A percentile compares a stretch with the other conserved stretches of the same genome.
phyloP scores from a whole-genome alignment of 257 asterid species.

The Solanum pinnatisectum region DNA sequence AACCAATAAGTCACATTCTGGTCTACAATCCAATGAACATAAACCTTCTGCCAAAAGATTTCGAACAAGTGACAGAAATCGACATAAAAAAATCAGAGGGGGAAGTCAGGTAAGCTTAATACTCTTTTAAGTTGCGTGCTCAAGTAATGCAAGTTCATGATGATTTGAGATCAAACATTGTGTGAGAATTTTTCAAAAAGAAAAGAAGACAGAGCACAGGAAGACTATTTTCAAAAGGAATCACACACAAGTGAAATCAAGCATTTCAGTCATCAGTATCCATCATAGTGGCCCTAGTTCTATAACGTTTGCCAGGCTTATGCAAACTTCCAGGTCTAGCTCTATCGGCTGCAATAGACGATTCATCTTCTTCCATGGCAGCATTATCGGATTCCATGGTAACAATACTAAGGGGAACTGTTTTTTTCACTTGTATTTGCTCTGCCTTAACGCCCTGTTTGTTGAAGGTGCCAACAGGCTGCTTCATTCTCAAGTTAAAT shows the following conservation, averaged over 20 bases:
- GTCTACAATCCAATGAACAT: constrained; percentile 23
- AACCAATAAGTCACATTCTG: constrained; percentile 31
- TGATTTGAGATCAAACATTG: not conserved
- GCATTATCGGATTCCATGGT: constrained; percentile 32
- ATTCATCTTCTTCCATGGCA: constrained; percentile 68
- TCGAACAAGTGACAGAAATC: constrained; percentile 34
- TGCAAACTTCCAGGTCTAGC: constrained; percentile 2
- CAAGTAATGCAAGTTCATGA: not conserved
- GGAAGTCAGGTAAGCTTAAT: constrained; percentile 33
- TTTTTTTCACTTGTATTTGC: constrained; percentile 14
- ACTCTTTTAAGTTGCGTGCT: not conserved
- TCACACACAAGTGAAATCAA: not conserved
- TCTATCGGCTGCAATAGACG: not conserved
- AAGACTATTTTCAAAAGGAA: not conserved
- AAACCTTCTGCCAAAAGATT: constrained; percentile 19
- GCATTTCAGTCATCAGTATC: constrained; percentile 1
- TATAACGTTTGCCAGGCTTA: constrained; percentile 51
- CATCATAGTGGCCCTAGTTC: constrained; percentile 25
- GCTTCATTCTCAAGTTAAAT: constrained; percentile 53
- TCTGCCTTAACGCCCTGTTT: constrained; percentile 14
- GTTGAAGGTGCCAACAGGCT: not conserved
- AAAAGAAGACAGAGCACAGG: not conserved
- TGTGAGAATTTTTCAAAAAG: not conserved
- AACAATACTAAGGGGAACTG: constrained; percentile 32
- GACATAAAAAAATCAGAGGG: constrained; percentile 18